A percentile compares a stretch with the other conserved stretches of the same genome.
Evolutionary conservation across 371 early-diverging fungal genomes (phyloP).

Genomic region (Mucor indicus): DNA sequence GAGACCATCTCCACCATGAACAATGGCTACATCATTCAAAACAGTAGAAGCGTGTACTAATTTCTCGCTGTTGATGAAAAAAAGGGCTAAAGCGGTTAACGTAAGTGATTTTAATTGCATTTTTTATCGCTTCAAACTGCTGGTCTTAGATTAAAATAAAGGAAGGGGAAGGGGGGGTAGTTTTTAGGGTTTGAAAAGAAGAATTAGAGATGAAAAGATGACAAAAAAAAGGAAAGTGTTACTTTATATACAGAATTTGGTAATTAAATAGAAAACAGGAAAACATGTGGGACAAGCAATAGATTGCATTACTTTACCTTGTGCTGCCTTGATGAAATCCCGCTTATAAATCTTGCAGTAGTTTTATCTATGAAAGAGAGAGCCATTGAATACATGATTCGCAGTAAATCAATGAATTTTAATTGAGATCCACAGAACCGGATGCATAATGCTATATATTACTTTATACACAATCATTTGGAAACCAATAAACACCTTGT

Average conservation of each 20-base stretch:
- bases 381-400: too few species aligned
- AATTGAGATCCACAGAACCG: too few species aligned
- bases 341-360: too few species aligned
- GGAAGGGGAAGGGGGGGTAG: conserved; percentile 5
- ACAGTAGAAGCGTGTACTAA: too few species aligned
- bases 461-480: too few species aligned
- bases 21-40: conserved; percentile 3
- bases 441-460: too few species aligned
- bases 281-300: conserved; percentile 17
- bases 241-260: not conserved
- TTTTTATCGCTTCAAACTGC: not conserved
- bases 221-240: conserved; percentile 9
- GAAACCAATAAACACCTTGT: too few species aligned
- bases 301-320: conserved; percentile 15
- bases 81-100: conserved; percentile 20
- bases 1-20: not conserved
- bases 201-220: conserved; percentile 6
- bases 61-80: conserved; percentile 20
- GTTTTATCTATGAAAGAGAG: too few species aligned
- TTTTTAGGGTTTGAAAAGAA: too few species aligned
- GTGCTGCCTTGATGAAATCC: conserved; percentile 14
- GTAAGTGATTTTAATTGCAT: conserved; percentile 24
- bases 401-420: too few species aligned
- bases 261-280: conserved; percentile 6
- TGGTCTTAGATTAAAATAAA: not conserved